Evolutionary conservation across 2,329 filamentous ascomycete genomes (phyloP).

Genomic region (Diplodia seriata): DNA sequence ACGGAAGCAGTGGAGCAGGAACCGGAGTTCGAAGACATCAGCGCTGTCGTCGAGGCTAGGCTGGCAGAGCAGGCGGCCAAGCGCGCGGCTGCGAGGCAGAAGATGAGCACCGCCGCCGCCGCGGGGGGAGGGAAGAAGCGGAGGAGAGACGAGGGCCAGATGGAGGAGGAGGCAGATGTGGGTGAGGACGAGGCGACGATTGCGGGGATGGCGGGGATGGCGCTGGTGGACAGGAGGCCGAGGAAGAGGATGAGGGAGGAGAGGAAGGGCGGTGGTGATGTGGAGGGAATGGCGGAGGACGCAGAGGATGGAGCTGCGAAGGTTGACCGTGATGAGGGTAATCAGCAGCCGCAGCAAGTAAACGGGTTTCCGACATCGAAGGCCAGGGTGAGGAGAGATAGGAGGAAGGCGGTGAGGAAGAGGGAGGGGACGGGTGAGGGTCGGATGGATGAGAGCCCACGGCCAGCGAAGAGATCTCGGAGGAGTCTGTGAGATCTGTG

Average conservation of each 20-base stretch:
- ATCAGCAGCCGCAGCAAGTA: not conserved
- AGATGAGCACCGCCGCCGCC: not conserved
- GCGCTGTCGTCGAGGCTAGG: slow-evolving; percentile 17
- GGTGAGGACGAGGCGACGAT: not conserved
- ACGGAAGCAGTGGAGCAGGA: not conserved
- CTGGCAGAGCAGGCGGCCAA: slow-evolving; percentile 20
- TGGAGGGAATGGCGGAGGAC: not conserved
- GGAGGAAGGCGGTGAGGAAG: not conserved
- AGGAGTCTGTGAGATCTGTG: not conserved
- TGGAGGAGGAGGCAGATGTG: not conserved
- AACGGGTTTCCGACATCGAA: not conserved
- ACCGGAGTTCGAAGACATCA: slow-evolving; percentile 28
- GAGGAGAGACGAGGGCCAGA: not conserved
- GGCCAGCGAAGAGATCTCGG: slow-evolving; percentile 14
- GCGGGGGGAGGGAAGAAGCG: slow-evolving; percentile 10
- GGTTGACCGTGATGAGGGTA: not conserved
- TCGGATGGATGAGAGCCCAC: slow-evolving; percentile 4
- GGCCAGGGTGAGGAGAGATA: slow-evolving; percentile 6
- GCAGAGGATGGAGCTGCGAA: not conserved
- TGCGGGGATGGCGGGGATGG: slow-evolving; percentile 3
- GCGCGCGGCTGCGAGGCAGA: slow-evolving; percentile 4
- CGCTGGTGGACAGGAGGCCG: slow-evolving; percentile 5
- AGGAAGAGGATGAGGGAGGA: slow-evolving; percentile 18
- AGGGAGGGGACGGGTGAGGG: not conserved
- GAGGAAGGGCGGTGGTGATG: not conserved